These are phyloP conservation scores for Xerophyta viscosa DNA, from an alignment of 106 monocot genomes.

Conservation along the genomic window DNA sequence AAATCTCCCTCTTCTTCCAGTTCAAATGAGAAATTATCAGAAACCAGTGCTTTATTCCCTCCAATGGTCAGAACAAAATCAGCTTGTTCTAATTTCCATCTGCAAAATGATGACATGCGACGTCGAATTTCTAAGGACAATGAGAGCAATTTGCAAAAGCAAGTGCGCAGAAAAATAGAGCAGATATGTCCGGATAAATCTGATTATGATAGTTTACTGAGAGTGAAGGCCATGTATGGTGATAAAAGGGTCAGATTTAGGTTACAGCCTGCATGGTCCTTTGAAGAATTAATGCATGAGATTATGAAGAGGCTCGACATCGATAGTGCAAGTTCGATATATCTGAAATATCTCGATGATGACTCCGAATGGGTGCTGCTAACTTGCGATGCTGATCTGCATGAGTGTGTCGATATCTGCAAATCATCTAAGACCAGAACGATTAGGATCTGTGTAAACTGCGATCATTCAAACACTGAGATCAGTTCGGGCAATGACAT, in stretches of 20 bases:
- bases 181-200: neutral
- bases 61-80: conserved; percentile 9
- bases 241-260: conserved; percentile 62
- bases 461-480: neutral
- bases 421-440: conserved; percentile 31
- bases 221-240: conserved; percentile 53
- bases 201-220: conserved; percentile 9
- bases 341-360: conserved; percentile 82
- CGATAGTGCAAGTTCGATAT: conserved; percentile 10
- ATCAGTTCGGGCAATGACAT: neutral
- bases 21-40: conserved; percentile 11
- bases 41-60: neutral
- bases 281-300: conserved; percentile 53
- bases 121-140: conserved; percentile 27
- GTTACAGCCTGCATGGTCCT: conserved; percentile 43
- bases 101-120: conserved; percentile 16
- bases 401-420: conserved; percentile 56
- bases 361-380: conserved; percentile 76
- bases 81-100: conserved; percentile 16
- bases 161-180: conserved; percentile 5
- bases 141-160: conserved; percentile 7
- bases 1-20: conserved; percentile 12
- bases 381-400: conserved; percentile 66
- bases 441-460: conserved; percentile 44
- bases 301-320: conserved; percentile 40